Evolutionary conservation across 345 rosid genomes (phyloP).

Genomic region (Euphorbia lathyris): DNA sequence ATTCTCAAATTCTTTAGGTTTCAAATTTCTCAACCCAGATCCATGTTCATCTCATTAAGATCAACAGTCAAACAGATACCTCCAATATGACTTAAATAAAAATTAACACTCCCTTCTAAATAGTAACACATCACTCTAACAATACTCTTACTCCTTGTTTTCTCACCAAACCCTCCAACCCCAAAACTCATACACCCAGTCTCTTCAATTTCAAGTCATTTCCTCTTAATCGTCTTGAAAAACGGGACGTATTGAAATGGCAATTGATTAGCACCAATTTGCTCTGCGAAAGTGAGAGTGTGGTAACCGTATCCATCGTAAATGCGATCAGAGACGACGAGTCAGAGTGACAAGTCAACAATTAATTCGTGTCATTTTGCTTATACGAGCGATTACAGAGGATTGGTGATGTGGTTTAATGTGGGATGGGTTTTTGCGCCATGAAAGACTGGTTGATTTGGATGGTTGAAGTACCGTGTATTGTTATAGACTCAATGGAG

Average conservation of each 20-base stretch:
- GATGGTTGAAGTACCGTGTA: too few species aligned
- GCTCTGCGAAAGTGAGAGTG: constrained; percentile 28
- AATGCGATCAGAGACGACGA: constrained; percentile 16
- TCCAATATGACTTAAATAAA: constrained; percentile 36
- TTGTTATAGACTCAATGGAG: too few species aligned
- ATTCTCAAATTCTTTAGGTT: too few species aligned
- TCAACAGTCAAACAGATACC: constrained; percentile 34
- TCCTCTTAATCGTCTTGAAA: constrained; percentile 19
- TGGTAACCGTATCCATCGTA: constrained; percentile 37
- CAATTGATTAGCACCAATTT: constrained; percentile 14
- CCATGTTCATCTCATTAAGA: constrained; percentile 34
- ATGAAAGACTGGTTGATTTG: constrained; percentile 27
- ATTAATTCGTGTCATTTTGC: constrained; percentile 29
- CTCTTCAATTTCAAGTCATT: constrained; percentile 33
- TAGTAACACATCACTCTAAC: constrained; percentile 38
- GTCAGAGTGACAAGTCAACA: constrained; percentile 20
- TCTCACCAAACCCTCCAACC: constrained; percentile 39
- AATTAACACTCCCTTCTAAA: constrained; percentile 30
- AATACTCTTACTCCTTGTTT: constrained; percentile 12
- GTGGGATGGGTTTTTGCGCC: constrained; percentile 18
- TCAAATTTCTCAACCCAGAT: too few species aligned
- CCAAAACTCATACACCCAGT: constrained; percentile 19
- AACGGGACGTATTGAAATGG: constrained; percentile 28
- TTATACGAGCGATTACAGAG: constrained; percentile 30
- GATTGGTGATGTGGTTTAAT: constrained; percentile 36